A percentile compares a stretch with the other conserved stretches of the same genome.
phyloP scores from a whole-genome alignment of 2,329 filamentous ascomycete species.

The Geosmithia putterillii region DNA sequence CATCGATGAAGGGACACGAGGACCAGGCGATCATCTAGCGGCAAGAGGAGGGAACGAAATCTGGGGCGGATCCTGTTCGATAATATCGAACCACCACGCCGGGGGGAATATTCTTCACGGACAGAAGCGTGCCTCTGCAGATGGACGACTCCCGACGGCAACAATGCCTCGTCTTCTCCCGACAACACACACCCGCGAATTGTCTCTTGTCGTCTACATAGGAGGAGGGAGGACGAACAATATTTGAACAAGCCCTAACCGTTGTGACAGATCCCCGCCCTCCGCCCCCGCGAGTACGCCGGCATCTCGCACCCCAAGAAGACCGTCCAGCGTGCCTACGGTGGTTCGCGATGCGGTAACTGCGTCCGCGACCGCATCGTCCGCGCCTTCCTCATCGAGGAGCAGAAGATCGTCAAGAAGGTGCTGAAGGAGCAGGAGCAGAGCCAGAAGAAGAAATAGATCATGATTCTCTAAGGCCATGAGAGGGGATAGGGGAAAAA shows the following conservation, averaged over 20 bases:
- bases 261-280: constrained; percentile 65
- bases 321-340: constrained; percentile 97
- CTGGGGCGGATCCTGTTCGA: neutral
- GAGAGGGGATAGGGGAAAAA: neutral
- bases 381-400: constrained; percentile 97
- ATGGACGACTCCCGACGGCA: too few species aligned
- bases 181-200: too few species aligned
- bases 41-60: neutral
- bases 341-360: constrained; percentile 95
- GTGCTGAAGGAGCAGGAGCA: constrained; percentile 97
- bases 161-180: too few species aligned
- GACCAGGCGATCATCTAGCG: too few species aligned
- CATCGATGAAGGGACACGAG: neutral
- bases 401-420: constrained; percentile 99
- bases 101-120: too few species aligned
- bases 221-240: too few species aligned
- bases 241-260: neutral
- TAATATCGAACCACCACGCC: too few species aligned
- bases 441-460: constrained; percentile 58
- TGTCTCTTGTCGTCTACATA: too few species aligned
- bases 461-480: constrained; percentile 1
- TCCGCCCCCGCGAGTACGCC: constrained; percentile 96
- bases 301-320: constrained; percentile 98
- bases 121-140: too few species aligned
- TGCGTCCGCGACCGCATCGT: constrained; percentile 98